A percentile compares a stretch with the other conserved stretches of the same genome.
Conservation (phyloP, 345 rosid genomes). For the Noccaea caerulescens region DNA sequence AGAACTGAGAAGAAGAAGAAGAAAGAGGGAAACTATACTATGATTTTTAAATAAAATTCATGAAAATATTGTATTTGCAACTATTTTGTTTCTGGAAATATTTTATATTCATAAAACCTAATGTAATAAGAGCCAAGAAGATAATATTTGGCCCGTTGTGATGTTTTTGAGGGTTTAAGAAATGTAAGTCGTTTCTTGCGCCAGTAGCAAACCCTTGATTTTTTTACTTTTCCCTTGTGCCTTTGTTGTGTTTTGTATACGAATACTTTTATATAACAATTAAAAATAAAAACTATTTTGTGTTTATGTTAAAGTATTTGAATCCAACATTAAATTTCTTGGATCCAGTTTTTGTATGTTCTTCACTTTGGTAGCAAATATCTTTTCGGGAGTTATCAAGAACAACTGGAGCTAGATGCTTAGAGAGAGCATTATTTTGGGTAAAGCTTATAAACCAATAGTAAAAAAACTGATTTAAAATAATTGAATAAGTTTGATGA, state of each 20-base stretch:
- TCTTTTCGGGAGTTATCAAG: conserved; percentile 13
- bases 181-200: conserved; percentile 34
- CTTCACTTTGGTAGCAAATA: conserved; percentile 32
- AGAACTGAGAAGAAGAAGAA: conserved; percentile 10
- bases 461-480: neutral
- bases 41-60: conserved; percentile 4
- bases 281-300: neutral
- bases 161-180: conserved; percentile 37
- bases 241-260: neutral
- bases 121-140: conserved; percentile 37
- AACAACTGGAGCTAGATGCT: conserved; percentile 33
- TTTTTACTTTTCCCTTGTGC: neutral
- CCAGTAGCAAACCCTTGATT: conserved; percentile 25
- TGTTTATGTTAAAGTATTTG: conserved; percentile 21
- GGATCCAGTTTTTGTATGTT: conserved; percentile 22
- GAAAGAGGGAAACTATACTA: neutral
- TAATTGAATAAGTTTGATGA: neutral
- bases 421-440: conserved; percentile 2
- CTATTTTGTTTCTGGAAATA: conserved; percentile 33
- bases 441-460: neutral
- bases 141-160: conserved; percentile 28
- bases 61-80: conserved; percentile 8
- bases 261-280: neutral
- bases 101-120: conserved; percentile 36
- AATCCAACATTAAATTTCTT: conserved; percentile 29